Base-by-base conservation (phyloP, 2,329 filamentous ascomycete species). In the Graphilbum fragrans region DNA sequence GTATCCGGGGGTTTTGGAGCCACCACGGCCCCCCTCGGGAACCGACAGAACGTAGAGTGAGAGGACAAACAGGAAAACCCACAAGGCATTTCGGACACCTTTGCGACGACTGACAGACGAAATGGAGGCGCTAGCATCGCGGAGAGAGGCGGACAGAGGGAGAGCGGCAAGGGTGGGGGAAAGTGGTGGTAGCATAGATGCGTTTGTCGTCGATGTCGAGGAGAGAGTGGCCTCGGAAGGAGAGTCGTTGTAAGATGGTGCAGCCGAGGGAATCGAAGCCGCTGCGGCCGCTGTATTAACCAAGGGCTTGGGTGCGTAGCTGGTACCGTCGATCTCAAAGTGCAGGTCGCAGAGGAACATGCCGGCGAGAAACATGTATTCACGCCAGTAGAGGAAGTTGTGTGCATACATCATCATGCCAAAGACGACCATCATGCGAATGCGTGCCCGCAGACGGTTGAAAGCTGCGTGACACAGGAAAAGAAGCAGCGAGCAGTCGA, bases 301-400 rank as follows among this genome's bases (percentile, higher is more conserved):
- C n/a, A n/a, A n/a, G n/a, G n/a, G n/a, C n/a, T 18, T 80, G 54
- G 42, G 69, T 61, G 0, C 46, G 46, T 0, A 75, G 75, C 20
- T 79, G 5, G 39, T n/a, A 10, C 47, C 41, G n/a, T 50, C 48
- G 5, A 53, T 23, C 39, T 47, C 42, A 22, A 57, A 51, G 39
- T 50, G 49, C 16, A 53, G 14, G 32, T 58, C 57, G 35, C 55
- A 58, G 18, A 54, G 29, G 10, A 59, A 42, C 56, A 60, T 57
- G 18, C 58, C 58, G 1, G 47, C 41, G 1, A 58, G 16, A 32
- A 60, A 60, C 2, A 60, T 44, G 16, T 55, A 55, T 4, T 52
- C 37, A 5, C 47, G 46, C 53, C 55, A 58, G 43, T 53, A 52
- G 16, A 50, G 45, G 33, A 45, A 52, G 41, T 42, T 52, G 16